Evolutionary conservation across 805 yeast species (phyloP).

Genomic region (Monosporozyma solicola): DNA sequence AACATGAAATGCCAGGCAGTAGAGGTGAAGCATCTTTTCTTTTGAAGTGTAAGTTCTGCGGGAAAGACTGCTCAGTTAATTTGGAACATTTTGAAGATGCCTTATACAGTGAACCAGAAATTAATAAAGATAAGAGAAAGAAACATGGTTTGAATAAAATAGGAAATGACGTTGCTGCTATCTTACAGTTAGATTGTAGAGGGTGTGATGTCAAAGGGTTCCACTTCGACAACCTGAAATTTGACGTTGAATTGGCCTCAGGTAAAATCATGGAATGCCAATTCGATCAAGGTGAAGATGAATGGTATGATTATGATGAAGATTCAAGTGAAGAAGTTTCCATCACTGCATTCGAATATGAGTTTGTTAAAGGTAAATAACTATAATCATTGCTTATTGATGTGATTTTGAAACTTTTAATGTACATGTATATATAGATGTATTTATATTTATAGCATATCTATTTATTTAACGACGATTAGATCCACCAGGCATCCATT

Average conservation of each 20-base stretch:
- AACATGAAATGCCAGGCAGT: constrained; percentile 56
- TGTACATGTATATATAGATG: neutral
- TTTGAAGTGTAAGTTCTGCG: constrained; percentile 64
- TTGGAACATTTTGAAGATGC: constrained; percentile 18
- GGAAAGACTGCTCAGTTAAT: constrained; percentile 22
- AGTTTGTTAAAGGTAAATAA: constrained; percentile 35
- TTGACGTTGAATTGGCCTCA: constrained; percentile 15
- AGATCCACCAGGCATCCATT: neutral
- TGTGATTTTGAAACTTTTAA: neutral
- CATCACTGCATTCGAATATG: constrained; percentile 65
- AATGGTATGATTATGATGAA: constrained; percentile 96
- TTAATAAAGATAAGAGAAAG: constrained; percentile 18
- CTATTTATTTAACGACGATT: neutral
- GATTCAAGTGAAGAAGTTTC: constrained; percentile 71
- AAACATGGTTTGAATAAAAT: constrained; percentile 20
- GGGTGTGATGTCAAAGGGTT: constrained; percentile 71
- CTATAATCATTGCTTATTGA: neutral
- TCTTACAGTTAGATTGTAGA: constrained; percentile 73
- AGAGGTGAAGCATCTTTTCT: constrained; percentile 80
- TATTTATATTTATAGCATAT: neutral
- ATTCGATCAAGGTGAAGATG: constrained; percentile 65
- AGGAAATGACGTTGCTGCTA: constrained; percentile 18
- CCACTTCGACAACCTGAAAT: constrained; percentile 39
- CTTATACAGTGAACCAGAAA: constrained; percentile 16
- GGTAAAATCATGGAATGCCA: constrained; percentile 21